phyloP scores from a whole-genome alignment of 495 filamentous ascomycete genomes.

The Aspergillus taichungensis region DNA sequence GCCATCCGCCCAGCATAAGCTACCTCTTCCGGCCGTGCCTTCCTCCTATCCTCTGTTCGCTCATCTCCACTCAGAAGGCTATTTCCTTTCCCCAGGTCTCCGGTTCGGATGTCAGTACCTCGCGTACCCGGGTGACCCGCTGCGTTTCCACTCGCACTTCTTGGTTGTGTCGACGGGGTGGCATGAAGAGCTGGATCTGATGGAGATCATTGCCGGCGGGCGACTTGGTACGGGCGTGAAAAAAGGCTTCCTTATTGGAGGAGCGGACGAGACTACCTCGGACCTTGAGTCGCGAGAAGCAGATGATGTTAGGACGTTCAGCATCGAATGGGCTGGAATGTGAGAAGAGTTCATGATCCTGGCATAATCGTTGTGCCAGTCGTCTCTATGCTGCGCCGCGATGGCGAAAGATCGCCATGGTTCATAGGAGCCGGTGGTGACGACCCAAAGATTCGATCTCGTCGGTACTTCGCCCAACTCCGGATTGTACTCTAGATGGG shows the following conservation, averaged over 20 bases:
- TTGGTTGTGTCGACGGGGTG: slow-evolving; percentile 67
- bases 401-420: too few relatives aligned
- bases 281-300: slow-evolving; percentile 15
- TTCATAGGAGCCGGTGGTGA: too few relatives aligned
- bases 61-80: slow-evolving; percentile 68
- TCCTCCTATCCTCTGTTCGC: slow-evolving; percentile 44
- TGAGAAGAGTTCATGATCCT: slow-evolving; percentile 21
- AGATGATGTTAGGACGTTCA: slow-evolving; percentile 54
- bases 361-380: neutral
- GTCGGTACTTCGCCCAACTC: too few relatives aligned
- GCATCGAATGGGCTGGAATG: slow-evolving; percentile 81
- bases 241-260: slow-evolving; percentile 86
- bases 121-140: slow-evolving; percentile 88
- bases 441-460: too few relatives aligned
- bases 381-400: too few relatives aligned
- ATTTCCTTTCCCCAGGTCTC: slow-evolving; percentile 83
- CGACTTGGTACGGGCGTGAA: slow-evolving; percentile 89
- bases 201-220: slow-evolving; percentile 78
- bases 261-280: slow-evolving; percentile 27
- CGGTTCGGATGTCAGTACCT: slow-evolving; percentile 92
- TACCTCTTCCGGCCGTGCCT: slow-evolving; percentile 38
- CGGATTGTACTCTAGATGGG: too few relatives aligned
- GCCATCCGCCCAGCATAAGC: slow-evolving; percentile 18
- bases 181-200: slow-evolving; percentile 76
- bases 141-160: slow-evolving; percentile 93